Conservation (phyloP, 2,329 filamentous ascomycete genomes). For the Colletotrichum chrysophilum region DNA sequence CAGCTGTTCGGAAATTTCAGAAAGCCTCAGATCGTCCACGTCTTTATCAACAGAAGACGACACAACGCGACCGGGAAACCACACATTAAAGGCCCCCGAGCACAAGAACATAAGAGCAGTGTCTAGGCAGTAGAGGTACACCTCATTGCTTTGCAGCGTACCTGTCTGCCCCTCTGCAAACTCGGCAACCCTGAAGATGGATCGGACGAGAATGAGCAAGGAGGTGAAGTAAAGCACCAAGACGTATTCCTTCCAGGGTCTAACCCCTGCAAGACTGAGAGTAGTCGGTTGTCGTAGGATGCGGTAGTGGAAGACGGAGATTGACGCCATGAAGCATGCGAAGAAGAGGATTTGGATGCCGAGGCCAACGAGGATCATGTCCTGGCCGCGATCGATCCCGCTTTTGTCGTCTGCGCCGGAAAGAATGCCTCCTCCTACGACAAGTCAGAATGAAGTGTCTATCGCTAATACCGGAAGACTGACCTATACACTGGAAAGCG, state of each 20-base stretch:
- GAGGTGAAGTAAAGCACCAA: neutral
- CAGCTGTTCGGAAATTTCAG: neutral
- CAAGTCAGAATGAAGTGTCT: neutral
- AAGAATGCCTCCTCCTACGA: neutral
- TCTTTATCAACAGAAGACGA: neutral
- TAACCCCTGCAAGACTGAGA: neutral
- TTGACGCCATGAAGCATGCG: neutral
- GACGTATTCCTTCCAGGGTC: neutral
- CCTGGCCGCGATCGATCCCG: neutral
- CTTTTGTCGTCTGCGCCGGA: neutral
- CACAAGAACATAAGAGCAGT: neutral
- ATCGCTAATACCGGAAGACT: neutral
- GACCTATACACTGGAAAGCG: neutral
- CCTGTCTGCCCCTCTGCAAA: neutral
- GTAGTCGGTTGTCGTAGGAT: neutral
- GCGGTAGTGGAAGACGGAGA: neutral
- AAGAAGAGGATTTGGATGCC: neutral
- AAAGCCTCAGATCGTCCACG: neutral
- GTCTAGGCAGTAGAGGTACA: neutral
- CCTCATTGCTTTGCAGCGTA: neutral
- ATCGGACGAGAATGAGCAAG: neutral
- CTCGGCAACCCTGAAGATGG: neutral
- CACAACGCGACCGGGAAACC: neutral
- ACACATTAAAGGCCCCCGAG: neutral
- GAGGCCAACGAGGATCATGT: neutral